Base-by-base conservation (phyloP, 371 early-diverging fungal genomes). In the Choanephora cucurbitarum region DNA sequence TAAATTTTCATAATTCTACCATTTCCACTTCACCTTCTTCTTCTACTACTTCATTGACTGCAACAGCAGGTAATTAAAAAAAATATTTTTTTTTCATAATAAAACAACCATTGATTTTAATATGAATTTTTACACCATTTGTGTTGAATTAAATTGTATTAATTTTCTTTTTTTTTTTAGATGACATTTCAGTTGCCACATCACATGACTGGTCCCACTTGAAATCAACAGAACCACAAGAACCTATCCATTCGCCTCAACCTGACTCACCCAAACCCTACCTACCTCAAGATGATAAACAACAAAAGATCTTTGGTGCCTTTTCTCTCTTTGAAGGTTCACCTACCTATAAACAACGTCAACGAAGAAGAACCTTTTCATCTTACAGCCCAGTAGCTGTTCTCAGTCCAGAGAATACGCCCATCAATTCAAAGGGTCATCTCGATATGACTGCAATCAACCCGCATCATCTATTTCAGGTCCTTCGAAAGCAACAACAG, bases 281-380 rank as follows among this genome's bases (percentile, higher is more conserved):
- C 9, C 43, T 54, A 17, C 59, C 64, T 75, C 17, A 67, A 69
- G 42, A 75, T 72, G 52, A 69, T 64, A 9, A 72, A n/a, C n/a
- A n/a, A n/a, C n/a, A 72, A 33, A 57, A 66, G 0, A 68, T 84
- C 22, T 82, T 83, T 71, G 85, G 85, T 28, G 70, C 79, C 39
- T 70, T 86, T 43, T 75, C 81, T 5, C 72, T 89, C 14, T 84
- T 89, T 69, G 90, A 86, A 37, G 87, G 87, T 3, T 82, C 87
- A 3, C 87, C 87, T 10, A 83, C 82, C 1, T 87, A 87, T 70
- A 89, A 89, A 58, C 86, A 86, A 59, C 74, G 90, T 31, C 69
- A 86, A 45, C 76, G 94, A 68, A 77, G 85, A 23, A 80, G 82
- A 7, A 71, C 79, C 24, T 82, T 83, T 13, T n/a, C n/a, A n/a